A percentile compares a stretch with the other conserved stretches of the same genome.
Evolutionary conservation across 495 filamentous ascomycete species (phyloP).

Genomic region (Penicillium manginii): DNA sequence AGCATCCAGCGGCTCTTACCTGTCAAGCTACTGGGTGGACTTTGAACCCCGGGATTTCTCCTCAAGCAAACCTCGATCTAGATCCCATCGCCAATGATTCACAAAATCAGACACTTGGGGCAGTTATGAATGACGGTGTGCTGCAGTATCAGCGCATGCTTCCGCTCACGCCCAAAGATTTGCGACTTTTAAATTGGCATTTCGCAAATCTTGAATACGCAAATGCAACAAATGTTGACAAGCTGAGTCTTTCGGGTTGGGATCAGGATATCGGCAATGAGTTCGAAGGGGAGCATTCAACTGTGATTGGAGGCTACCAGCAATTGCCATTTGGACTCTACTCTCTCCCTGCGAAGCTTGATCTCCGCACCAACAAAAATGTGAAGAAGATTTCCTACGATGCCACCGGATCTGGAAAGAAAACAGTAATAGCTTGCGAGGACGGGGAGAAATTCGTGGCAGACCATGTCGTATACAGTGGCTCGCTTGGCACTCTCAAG

Average conservation of each 20-base stretch:
- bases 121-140: slow-evolving; percentile 86
- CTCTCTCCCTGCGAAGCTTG: slow-evolving; percentile 73
- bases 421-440: slow-evolving; percentile 71
- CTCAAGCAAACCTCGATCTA: slow-evolving; percentile 73
- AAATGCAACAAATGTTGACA: slow-evolving; percentile 84
- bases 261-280: slow-evolving; percentile 98
- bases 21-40: slow-evolving; percentile 82
- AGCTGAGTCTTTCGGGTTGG: slow-evolving; percentile 89
- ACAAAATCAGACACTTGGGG: slow-evolving; percentile 74
- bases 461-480: slow-evolving; percentile 85
- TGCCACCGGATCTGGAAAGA: slow-evolving; percentile 38
- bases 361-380: slow-evolving; percentile 71
- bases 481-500: slow-evolving; percentile 89
- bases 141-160: slow-evolving; percentile 83
- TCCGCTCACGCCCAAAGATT: slow-evolving; percentile 80
- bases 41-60: slow-evolving; percentile 65
- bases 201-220: slow-evolving; percentile 98
- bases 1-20: slow-evolving; percentile 66
- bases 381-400: slow-evolving; percentile 74
- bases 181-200: slow-evolving; percentile 96
- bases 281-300: slow-evolving; percentile 90
- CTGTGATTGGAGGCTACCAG: slow-evolving; percentile 90
- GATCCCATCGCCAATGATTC: slow-evolving; percentile 63
- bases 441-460: slow-evolving; percentile 78
- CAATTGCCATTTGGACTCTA: slow-evolving; percentile 84